Percentiles rank a stretch among this genome's conserved stretches.
Conservation (phyloP, 768 basidiomycete species). For the Tricholoma saponaceum region DNA sequence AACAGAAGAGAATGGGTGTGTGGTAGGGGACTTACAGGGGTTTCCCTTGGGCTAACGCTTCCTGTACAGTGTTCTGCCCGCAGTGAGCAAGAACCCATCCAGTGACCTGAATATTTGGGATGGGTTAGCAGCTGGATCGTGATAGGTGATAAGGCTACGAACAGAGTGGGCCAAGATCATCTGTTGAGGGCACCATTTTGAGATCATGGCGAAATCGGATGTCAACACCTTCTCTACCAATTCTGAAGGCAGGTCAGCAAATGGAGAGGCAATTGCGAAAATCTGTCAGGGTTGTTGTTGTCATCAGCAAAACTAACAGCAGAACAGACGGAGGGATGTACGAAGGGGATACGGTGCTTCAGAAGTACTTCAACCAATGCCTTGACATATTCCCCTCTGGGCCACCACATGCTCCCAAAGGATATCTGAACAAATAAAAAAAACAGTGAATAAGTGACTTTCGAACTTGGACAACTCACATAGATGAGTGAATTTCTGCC, state of each 20-base stretch:
- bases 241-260: slow-evolving; percentile 4
- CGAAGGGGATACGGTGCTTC: slow-evolving; percentile 18
- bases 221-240: slow-evolving; percentile 8
- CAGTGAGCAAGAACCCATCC: slow-evolving; percentile 21
- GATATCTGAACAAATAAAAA: slow-evolving; percentile 5
- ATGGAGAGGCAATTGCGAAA: slow-evolving; percentile 15
- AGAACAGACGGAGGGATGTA: neutral
- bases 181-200: slow-evolving; percentile 19
- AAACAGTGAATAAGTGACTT: neutral
- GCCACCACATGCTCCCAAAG: slow-evolving; percentile 13
- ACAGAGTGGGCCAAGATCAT: slow-evolving; percentile 18
- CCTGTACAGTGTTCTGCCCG: slow-evolving; percentile 19
- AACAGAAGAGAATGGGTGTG: neutral
- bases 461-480: slow-evolving; percentile 8
- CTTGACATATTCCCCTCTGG: slow-evolving; percentile 4
- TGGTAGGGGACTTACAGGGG: slow-evolving; percentile 13
- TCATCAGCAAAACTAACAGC: neutral
- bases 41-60: slow-evolving; percentile 15
- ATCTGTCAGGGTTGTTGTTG: slow-evolving; percentile 4
- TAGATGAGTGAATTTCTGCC: slow-evolving; percentile 18
- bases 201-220: slow-evolving; percentile 12
- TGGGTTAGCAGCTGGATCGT: neutral
- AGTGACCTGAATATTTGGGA: slow-evolving; percentile 12
- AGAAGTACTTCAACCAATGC: slow-evolving; percentile 13
- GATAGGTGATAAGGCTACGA: neutral